Conservation (phyloP, 768 basidiomycete species). For the Rhizopogon rudus region DNA sequence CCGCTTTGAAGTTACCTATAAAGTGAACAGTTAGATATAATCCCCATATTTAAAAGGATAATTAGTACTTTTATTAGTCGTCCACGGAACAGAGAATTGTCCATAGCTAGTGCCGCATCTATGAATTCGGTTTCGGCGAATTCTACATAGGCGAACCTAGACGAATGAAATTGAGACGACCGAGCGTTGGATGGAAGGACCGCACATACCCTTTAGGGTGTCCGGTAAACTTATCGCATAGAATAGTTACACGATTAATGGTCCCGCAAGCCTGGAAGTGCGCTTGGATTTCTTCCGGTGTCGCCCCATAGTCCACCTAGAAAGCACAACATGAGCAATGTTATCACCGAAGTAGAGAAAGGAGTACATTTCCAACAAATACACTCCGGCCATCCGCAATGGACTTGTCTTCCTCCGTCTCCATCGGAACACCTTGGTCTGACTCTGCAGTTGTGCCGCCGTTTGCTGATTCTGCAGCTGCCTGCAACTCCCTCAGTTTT, state of each 20-base stretch:
- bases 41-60: background rate
- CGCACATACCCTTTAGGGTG: slow-evolving; percentile 89
- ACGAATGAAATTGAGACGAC: slow-evolving; percentile 7
- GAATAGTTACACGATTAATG: slow-evolving; percentile 97
- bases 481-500: slow-evolving; percentile 83
- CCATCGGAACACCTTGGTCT: slow-evolving; percentile 49
- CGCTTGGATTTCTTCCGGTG: slow-evolving; percentile 96
- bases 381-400: slow-evolving; percentile 82
- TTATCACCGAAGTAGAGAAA: background rate
- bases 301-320: slow-evolving; percentile 95
- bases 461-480: slow-evolving; percentile 60
- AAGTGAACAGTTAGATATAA: background rate
- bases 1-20: slow-evolving; percentile 88
- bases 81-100: slow-evolving; percentile 94
- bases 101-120: slow-evolving; percentile 86
- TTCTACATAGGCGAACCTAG: slow-evolving; percentile 96
- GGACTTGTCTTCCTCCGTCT: slow-evolving; percentile 82
- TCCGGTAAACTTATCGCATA: slow-evolving; percentile 99
- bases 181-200: slow-evolving; percentile 1
- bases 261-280: slow-evolving; percentile 98
- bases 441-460: slow-evolving; percentile 40
- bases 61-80: slow-evolving; percentile 79
- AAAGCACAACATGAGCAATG: slow-evolving; percentile 7
- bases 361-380: slow-evolving; percentile 93
- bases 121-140: slow-evolving; percentile 93